A percentile compares a stretch with the other conserved stretches of the same genome.
Evolutionary conservation across 2,329 filamentous ascomycete genomes (phyloP).

Genomic region (Fonsecaea multimorphosa): DNA sequence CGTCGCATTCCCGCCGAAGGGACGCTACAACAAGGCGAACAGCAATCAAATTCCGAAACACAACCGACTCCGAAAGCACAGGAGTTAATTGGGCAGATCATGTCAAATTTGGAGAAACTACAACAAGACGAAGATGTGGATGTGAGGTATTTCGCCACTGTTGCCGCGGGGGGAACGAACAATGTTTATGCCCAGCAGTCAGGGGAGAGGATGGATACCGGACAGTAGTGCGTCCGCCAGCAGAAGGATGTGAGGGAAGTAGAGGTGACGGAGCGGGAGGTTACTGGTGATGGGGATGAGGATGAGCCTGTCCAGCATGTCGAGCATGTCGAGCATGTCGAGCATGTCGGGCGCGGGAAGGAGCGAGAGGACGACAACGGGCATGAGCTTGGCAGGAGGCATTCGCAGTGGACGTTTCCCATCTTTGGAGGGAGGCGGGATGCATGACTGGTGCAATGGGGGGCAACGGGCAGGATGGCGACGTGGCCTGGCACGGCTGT

Average conservation of each 20-base stretch:
- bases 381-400: conserved; percentile 14
- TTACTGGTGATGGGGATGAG: conserved; percentile 8
- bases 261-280: conserved; percentile 17
- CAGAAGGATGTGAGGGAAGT: conserved; percentile 10
- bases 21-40: conserved; percentile 83
- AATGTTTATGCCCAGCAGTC: conserved; percentile 52
- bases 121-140: conserved; percentile 98
- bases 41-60: conserved; percentile 65
- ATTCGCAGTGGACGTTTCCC: conserved; percentile 16
- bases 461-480: background rate
- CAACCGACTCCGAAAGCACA: conserved; percentile 72
- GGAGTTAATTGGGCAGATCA: conserved; percentile 82
- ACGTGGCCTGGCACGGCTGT: background rate
- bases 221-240: conserved; percentile 31
- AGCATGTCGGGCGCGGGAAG: conserved; percentile 1
- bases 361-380: background rate
- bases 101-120: conserved; percentile 91
- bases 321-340: conserved; percentile 1
- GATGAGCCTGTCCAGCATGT: background rate
- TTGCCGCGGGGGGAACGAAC: conserved; percentile 67
- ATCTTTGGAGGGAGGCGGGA: conserved; percentile 15
- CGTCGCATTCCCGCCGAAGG: conserved; percentile 88
- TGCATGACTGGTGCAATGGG: background rate
- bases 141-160: conserved; percentile 96
- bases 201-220: conserved; percentile 50